Percentiles rank a stretch among this genome's conserved stretches.
Conservation (phyloP, 495 filamentous ascomycete genomes). For the Xylaria cubensis region DNA sequence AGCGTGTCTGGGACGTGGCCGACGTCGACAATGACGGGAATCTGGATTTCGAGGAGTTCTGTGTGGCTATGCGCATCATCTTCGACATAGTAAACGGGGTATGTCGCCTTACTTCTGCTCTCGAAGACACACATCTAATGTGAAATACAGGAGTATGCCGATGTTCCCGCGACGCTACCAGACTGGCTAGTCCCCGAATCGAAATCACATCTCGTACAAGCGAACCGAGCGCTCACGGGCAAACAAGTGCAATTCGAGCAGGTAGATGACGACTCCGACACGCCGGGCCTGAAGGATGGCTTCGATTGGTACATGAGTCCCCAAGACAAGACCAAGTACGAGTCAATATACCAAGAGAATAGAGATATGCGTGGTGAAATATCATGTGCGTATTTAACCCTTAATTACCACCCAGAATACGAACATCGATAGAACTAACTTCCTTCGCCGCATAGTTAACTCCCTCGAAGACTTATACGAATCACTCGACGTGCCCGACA, state of each 20-base stretch:
- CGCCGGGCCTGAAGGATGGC: constrained; percentile 84
- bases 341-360: constrained; percentile 92
- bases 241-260: constrained; percentile 81
- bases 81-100: constrained; percentile 97
- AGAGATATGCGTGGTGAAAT: constrained; percentile 84
- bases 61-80: constrained; percentile 96
- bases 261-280: constrained; percentile 76
- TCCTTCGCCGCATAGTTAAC: constrained; percentile 61
- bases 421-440: background rate
- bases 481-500: constrained; percentile 93
- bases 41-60: constrained; percentile 98
- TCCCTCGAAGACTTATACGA: constrained; percentile 85
- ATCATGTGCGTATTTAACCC: constrained; percentile 63
- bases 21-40: constrained; percentile 97
- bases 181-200: constrained; percentile 97
- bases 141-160: constrained; percentile 73
- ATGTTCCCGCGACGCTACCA: constrained; percentile 82
- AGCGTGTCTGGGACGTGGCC: constrained; percentile 95
- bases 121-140: constrained; percentile 22
- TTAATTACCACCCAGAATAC: background rate
- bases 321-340: constrained; percentile 86
- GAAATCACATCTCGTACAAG: constrained; percentile 94
- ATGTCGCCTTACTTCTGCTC: constrained; percentile 40
- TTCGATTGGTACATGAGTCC: constrained; percentile 99
- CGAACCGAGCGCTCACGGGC: constrained; percentile 78